Evolutionary conservation across 2,329 filamentous ascomycete species (phyloP), one percentile per base, ranked within the genome.

Genomic region (Pestalotiopsis fici): DNA sequence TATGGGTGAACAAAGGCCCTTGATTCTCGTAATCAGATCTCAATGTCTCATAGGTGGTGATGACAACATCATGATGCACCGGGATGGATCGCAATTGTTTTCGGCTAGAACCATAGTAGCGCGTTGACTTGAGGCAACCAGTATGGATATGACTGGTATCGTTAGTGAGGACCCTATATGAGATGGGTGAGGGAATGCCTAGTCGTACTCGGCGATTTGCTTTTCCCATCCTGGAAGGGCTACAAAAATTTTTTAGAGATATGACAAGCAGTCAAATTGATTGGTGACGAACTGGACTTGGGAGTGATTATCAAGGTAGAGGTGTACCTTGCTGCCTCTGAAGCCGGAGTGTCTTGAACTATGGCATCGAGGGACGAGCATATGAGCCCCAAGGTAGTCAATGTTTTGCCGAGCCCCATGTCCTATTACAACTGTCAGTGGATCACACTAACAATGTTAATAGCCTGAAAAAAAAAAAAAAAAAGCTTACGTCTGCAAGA

Each of bases 141-240:
- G 56, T 1, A 6, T 57, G 18, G 28, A 64, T 60, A 25, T 67
- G 60, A 3, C 65, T 67, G n/a, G 9, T 25, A 27, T 12, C 13
- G 6, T 15, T 31, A 27, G 28, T 2, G 2, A n/a, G 13, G 55
- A 25, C 28, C 43, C 21, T 18, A 47, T 54, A n/a, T 21, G 5
- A 28, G 9, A 31, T 27, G n/a, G 3, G 11, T 6, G 25, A 13
- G 31, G 11, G 50, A 57, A 54, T 31, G 3, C 31, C 6, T 35
- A 1, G 31, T 27, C 39, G 56, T 73, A 76, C 74, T 66, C 71
- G 50, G 69, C 25, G 39, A 77, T 72, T 65, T 76, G 73, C 50
- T 73, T 60, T 54, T 74, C 63, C 75, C 75, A 78, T 43, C 69
- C 71, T 39, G 68, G 62, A 37, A 77, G 68, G 25, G 70, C 74